Evolutionary conservation across 257 asterid species (phyloP).

Genomic region (Nicotiana attenuata): DNA sequence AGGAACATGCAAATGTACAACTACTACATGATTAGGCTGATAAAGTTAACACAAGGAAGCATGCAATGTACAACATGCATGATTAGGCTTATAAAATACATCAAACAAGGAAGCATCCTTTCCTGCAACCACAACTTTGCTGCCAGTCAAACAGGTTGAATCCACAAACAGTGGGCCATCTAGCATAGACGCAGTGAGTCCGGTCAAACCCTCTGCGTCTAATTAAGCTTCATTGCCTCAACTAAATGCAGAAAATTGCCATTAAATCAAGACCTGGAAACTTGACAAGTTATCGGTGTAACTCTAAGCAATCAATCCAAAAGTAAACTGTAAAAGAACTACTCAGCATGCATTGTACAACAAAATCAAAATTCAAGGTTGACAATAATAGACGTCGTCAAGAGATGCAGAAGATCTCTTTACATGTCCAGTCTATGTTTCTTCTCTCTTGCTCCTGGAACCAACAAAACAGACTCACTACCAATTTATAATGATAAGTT

Average conservation of each 20-base stretch:
- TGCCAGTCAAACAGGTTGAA: not conserved
- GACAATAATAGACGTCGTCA: not conserved
- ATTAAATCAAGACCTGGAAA: not conserved
- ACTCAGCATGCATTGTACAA: not conserved
- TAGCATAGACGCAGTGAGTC: not conserved
- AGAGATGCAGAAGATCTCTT: not conserved
- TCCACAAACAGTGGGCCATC: not conserved
- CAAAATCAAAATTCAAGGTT: not conserved
- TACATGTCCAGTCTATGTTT: not conserved
- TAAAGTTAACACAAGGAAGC: not conserved
- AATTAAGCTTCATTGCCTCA: not conserved
- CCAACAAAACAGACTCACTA: no score
- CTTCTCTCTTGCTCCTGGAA: not conserved
- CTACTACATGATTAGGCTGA: not conserved
- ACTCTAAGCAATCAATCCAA: not conserved
- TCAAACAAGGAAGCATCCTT: not conserved
- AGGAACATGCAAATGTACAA: constrained; percentile 4
- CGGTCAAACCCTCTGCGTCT: not conserved
- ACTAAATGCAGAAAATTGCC: not conserved
- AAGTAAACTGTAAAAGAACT: not conserved
- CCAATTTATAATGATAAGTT: no score
- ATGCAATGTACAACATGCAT: not conserved
- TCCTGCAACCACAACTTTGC: not conserved
- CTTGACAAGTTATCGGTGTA: not conserved
- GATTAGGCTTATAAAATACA: not conserved